A percentile compares a stretch with the other conserved stretches of the same genome.
phyloP scores from a whole-genome alignment of 345 rosid genomes.

The Eucalyptus marginata region DNA sequence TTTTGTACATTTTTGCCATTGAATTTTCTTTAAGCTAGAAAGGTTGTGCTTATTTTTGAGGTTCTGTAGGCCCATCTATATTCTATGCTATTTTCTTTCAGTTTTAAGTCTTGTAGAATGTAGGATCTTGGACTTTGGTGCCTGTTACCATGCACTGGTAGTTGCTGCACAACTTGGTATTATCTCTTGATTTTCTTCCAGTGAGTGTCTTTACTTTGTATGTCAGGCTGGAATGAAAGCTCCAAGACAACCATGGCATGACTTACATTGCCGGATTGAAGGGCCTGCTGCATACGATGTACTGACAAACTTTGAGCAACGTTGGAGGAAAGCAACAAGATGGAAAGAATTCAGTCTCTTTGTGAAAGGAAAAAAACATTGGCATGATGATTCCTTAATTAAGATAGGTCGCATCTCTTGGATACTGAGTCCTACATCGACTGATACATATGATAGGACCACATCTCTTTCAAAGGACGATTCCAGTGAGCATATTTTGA shows the following conservation, averaged over 20 bases:
- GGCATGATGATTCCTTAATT: slow-evolving; percentile 75
- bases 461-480: slow-evolving; percentile 39
- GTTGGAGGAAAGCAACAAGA: slow-evolving; percentile 79
- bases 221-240: slow-evolving; percentile 54
- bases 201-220: background rate
- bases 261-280: slow-evolving; percentile 79
- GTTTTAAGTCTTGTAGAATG: background rate
- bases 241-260: slow-evolving; percentile 98
- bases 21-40: background rate
- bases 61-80: background rate
- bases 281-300: slow-evolving; percentile 97
- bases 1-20: background rate
- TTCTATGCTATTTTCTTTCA: background rate
- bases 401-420: slow-evolving; percentile 86
- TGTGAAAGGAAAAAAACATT: slow-evolving; percentile 44
- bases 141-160: background rate
- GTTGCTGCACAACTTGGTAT: background rate
- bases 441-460: slow-evolving; percentile 14
- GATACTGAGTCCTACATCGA: slow-evolving; percentile 61
- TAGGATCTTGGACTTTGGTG: background rate
- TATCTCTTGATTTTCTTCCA: background rate
- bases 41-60: background rate
- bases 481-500: too few relatives aligned
- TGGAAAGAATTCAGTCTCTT: too few relatives aligned
- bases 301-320: slow-evolving; percentile 94